These are phyloP conservation scores for Epichloe gansuensis DNA, from an alignment of 2,329 filamentous ascomycete genomes.

Conservation along the genomic window DNA sequence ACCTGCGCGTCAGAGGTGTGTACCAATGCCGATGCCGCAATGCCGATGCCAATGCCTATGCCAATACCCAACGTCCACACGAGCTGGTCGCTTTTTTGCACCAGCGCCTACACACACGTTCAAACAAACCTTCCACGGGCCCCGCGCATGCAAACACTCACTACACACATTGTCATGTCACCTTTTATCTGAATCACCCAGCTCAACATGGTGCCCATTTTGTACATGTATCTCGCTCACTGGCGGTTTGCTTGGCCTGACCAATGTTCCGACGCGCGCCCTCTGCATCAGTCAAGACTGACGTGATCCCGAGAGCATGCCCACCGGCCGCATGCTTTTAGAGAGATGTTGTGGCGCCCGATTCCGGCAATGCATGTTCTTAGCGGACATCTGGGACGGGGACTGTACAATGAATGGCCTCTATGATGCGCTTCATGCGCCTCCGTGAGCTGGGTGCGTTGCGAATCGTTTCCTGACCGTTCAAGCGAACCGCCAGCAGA, in stretches of 20 bases:
- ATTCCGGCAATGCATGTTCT: background rate
- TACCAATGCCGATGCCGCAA: background rate
- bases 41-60: background rate
- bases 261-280: background rate
- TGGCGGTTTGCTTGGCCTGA: background rate
- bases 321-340: background rate
- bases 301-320: background rate
- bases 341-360: background rate
- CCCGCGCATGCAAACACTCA: background rate
- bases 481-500: background rate
- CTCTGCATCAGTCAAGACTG: background rate
- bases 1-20: background rate
- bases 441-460: background rate
- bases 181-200: background rate
- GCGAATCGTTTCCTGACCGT: background rate
- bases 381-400: background rate
- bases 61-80: background rate
- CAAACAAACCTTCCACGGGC: background rate
- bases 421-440: background rate
- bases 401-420: too few relatives aligned
- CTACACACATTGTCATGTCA: background rate
- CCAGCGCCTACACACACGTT: background rate
- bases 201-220: background rate
- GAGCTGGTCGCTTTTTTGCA: background rate
- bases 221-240: background rate